These are phyloP conservation scores for Syncephalastrum sp. DNA, from an alignment of 371 early-diverging fungal genomes.

Conservation along the genomic window DNA sequence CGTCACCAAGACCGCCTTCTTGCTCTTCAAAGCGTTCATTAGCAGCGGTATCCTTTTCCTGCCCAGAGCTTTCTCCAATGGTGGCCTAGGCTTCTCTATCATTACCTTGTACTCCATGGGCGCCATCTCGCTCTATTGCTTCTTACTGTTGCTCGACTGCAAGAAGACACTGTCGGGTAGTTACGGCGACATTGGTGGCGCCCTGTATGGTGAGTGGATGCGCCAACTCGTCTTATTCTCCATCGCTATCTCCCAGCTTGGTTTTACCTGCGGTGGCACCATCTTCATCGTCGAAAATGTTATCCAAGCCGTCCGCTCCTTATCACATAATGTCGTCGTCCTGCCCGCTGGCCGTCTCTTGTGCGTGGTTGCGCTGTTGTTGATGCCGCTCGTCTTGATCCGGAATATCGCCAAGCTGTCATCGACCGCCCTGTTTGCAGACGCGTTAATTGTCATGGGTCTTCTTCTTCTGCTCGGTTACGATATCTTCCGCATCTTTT, in stretches of 20 bases:
- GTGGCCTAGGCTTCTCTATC: slow-evolving; percentile 72
- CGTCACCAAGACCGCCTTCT: slow-evolving; percentile 54
- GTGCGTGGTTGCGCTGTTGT: slow-evolving; percentile 20
- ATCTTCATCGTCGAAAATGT: slow-evolving; percentile 84
- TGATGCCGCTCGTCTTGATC: slow-evolving; percentile 79
- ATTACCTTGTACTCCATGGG: slow-evolving; percentile 65
- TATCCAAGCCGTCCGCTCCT: slow-evolving; percentile 62
- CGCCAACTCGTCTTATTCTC: slow-evolving; percentile 74
- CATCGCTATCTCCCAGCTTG: slow-evolving; percentile 85
- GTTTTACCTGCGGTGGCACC: slow-evolving; percentile 87
- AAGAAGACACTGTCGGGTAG: slow-evolving; percentile 68
- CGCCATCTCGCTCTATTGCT: slow-evolving; percentile 65
- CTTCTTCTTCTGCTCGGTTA: slow-evolving; percentile 42
- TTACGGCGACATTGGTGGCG: slow-evolving; percentile 90
- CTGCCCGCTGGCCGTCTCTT: slow-evolving; percentile 27
- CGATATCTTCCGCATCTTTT: slow-evolving; percentile 36
- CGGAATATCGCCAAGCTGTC: slow-evolving; percentile 86
- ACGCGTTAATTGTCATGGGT: slow-evolving; percentile 83
- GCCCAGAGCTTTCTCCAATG: slow-evolving; percentile 80
- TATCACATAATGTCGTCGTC: slow-evolving; percentile 54
- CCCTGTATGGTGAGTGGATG: slow-evolving; percentile 81
- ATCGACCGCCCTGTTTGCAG: slow-evolving; percentile 83
- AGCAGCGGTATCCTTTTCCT: slow-evolving; percentile 81
- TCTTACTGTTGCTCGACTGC: slow-evolving; percentile 67
- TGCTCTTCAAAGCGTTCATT: slow-evolving; percentile 74